These are phyloP conservation scores for Carnegiea gigantea DNA, from an alignment of 179 eudicot genomes.

Conservation along the genomic window DNA sequence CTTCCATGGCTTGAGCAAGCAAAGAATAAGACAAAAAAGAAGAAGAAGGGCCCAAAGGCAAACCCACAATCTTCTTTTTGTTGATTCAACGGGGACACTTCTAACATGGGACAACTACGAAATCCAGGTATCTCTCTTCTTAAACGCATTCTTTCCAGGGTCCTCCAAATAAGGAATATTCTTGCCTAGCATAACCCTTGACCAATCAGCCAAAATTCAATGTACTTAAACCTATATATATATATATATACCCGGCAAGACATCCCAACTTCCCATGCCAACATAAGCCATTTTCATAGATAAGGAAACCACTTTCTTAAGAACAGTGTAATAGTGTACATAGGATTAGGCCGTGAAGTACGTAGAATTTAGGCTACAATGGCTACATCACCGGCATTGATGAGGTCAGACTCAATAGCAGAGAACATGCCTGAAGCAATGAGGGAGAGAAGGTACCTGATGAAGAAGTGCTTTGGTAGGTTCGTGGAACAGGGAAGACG, in stretches of 20 bases:
- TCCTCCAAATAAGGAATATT: conserved; percentile 41
- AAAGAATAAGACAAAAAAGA: conserved; percentile 28
- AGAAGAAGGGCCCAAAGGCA: background rate
- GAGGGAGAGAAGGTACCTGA: conserved; percentile 60
- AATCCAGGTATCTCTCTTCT: conserved; percentile 33
- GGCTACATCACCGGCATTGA: conserved; percentile 47
- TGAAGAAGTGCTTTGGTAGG: conserved; percentile 76
- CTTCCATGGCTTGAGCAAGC: conserved; percentile 14
- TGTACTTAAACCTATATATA: conserved; percentile 24
- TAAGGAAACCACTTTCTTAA: background rate
- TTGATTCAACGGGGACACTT: background rate
- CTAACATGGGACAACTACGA: background rate
- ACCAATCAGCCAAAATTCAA: conserved; percentile 12
- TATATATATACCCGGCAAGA: conserved; percentile 22
- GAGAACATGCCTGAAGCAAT: conserved; percentile 78
- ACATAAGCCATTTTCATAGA: background rate
- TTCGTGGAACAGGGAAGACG: conserved; percentile 66
- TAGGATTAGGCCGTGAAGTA: background rate
- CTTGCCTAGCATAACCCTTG: conserved; percentile 28
- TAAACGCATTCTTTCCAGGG: conserved; percentile 43
- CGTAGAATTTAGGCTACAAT: conserved; percentile 16
- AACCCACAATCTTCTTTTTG: background rate
- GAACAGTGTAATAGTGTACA: too few relatives aligned
- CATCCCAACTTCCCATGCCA: conserved; percentile 6
- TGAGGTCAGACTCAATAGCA: conserved; percentile 50